Evolutionary conservation across 2,329 filamentous ascomycete species (phyloP).

Genomic region (Trichoderma endophyticum): DNA sequence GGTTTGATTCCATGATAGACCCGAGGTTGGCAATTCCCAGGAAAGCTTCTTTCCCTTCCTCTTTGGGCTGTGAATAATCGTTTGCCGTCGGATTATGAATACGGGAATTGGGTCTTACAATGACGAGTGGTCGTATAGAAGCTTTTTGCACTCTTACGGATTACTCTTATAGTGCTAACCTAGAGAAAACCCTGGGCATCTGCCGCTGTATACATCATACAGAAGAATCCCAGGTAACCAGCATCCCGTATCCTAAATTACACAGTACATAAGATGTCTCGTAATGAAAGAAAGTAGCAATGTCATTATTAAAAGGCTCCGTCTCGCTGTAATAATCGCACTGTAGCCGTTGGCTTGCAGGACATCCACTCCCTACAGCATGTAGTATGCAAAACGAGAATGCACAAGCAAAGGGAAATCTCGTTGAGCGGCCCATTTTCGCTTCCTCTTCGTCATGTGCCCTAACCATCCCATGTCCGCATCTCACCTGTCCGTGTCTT

Average conservation of each 20-base stretch:
- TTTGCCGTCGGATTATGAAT: background rate
- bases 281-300: background rate
- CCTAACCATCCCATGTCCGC: background rate
- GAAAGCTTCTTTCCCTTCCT: background rate
- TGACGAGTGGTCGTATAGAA: background rate
- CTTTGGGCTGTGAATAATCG: background rate
- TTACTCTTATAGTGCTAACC: background rate
- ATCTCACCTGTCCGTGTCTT: background rate
- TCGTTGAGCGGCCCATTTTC: background rate
- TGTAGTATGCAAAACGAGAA: background rate
- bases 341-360: background rate
- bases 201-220: background rate
- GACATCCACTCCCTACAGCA: background rate
- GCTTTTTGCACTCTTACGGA: background rate
- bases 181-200: background rate
- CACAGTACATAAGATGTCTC: background rate
- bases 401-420: background rate
- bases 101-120: background rate
- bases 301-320: background rate
- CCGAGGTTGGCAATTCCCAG: background rate
- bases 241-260: background rate
- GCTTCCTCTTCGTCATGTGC: background rate
- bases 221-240: background rate
- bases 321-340: background rate
- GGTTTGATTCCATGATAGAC: background rate